Conservation (phyloP, 1,284 basidiomycete species). For the Austropuccinia psidii region DNA sequence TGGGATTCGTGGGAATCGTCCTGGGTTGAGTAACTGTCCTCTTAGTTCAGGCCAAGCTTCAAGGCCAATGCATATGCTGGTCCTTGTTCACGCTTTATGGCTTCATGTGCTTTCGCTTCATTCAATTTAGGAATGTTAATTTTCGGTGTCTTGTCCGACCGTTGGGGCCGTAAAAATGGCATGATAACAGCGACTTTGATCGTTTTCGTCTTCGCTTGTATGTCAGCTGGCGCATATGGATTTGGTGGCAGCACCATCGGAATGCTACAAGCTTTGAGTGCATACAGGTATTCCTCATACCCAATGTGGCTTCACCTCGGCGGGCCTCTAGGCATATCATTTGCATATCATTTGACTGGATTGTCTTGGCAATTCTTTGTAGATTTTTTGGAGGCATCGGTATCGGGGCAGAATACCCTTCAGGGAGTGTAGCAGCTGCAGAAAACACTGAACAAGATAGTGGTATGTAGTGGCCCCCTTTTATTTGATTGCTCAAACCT, state of each 20-base stretch:
- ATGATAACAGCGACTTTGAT: conserved; percentile 75
- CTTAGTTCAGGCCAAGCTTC: too few relatives aligned
- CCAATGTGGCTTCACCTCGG: conserved; percentile 51
- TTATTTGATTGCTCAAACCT: not conserved
- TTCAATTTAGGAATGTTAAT: conserved; percentile 39
- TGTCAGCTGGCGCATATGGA: conserved; percentile 75
- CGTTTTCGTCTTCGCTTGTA: conserved; percentile 67
- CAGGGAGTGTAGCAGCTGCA: conserved; percentile 80
- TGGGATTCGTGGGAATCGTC: conserved; percentile 35
- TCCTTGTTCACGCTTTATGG: too few relatives aligned
- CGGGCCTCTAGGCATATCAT: too few relatives aligned
- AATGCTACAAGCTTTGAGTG: conserved; percentile 66
- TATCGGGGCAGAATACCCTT: conserved; percentile 81
- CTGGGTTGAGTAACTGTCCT: not conserved
- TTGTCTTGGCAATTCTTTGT: too few relatives aligned
- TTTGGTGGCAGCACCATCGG: conserved; percentile 63
- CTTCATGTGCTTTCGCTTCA: not conserved
- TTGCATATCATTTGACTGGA: too few relatives aligned
- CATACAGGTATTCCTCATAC: conserved; percentile 59
- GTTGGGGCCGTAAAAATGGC: conserved; percentile 76
- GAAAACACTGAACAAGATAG: conserved; percentile 72
- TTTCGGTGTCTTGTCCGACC: conserved; percentile 67
- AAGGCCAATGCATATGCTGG: too few relatives aligned
- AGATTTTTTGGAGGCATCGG: conserved; percentile 47
- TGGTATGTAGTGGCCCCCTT: conserved; percentile 4